phyloP scores from a whole-genome alignment of 1,284 basidiomycete species.

The Cutaneotrichosporon arboriforme region DNA sequence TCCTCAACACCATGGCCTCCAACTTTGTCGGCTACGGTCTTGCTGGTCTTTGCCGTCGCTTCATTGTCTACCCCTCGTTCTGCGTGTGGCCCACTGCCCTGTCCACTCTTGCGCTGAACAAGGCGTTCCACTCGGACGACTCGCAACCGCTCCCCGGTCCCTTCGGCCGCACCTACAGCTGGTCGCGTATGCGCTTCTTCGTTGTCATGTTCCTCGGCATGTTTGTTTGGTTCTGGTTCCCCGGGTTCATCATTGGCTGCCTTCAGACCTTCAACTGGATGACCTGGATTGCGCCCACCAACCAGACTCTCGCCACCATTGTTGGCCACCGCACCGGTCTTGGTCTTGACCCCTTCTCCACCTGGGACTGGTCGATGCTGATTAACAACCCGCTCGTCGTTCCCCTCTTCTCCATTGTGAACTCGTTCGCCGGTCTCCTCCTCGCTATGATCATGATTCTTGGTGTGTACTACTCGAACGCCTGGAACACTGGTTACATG shows the following conservation, averaged over 20 bases:
- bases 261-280: not conserved
- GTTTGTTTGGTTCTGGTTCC: not conserved
- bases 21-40: slow-evolving; percentile 53
- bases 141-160: slow-evolving; percentile 44
- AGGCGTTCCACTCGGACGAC: slow-evolving; percentile 48
- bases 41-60: slow-evolving; percentile 51
- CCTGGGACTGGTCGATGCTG: slow-evolving; percentile 25
- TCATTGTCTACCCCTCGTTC: slow-evolving; percentile 50
- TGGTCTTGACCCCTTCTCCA: slow-evolving; percentile 33
- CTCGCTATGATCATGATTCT: slow-evolving; percentile 12
- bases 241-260: not conserved
- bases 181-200: slow-evolving; percentile 30
- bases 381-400: not conserved
- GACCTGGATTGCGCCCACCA: slow-evolving; percentile 55
- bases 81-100: slow-evolving; percentile 50
- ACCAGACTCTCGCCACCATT: slow-evolving; percentile 12
- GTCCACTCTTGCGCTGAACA: slow-evolving; percentile 50
- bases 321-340: slow-evolving; percentile 25
- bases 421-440: slow-evolving; percentile 9
- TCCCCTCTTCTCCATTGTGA: slow-evolving; percentile 9
- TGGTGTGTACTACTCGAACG: slow-evolving; percentile 16
- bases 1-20: slow-evolving; percentile 44
- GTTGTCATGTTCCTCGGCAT: not conserved
- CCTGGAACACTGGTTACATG: slow-evolving; percentile 9
- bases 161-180: slow-evolving; percentile 35